Evolutionary conservation across 768 basidiomycete species (phyloP).

Genomic region (Lactarius quietus): DNA sequence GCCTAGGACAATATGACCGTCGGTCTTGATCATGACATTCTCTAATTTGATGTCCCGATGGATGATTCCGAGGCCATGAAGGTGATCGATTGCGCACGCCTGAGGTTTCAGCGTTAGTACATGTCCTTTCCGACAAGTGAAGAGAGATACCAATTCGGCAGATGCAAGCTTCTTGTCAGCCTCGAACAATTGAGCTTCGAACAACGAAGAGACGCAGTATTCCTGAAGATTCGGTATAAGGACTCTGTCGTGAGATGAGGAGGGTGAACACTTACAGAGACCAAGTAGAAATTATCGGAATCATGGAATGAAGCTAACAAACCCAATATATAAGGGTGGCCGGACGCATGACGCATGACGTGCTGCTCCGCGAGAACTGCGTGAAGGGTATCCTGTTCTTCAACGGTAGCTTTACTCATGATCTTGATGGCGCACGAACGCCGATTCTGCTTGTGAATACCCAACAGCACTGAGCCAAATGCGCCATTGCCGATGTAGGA

Average conservation of each 20-base stretch:
- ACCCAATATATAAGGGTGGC: constrained; percentile 23
- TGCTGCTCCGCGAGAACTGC: constrained; percentile 15
- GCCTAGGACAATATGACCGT: constrained; percentile 85
- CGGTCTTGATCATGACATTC: constrained; percentile 87
- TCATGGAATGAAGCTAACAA: constrained; percentile 31
- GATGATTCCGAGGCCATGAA: constrained; percentile 88
- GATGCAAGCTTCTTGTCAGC: constrained; percentile 33
- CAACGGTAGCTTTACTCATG: constrained; percentile 20
- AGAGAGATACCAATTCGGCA: constrained; percentile 35
- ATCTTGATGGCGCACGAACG: constrained; percentile 28
- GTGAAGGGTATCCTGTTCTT: constrained; percentile 5
- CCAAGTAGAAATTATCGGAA: constrained; percentile 26
- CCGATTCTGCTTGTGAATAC: constrained; percentile 19
- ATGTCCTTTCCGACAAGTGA: background rate
- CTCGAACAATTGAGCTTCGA: constrained; percentile 12
- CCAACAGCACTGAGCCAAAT: constrained; percentile 27
- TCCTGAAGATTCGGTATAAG: constrained; percentile 20
- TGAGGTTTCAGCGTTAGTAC: constrained; percentile 13
- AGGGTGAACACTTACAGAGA: constrained; percentile 26
- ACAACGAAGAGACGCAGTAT: constrained; percentile 26
- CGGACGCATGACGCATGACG: constrained; percentile 15
- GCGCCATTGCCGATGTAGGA: constrained; percentile 14
- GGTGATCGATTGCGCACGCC: constrained; percentile 69
- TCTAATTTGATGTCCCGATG: constrained; percentile 97
- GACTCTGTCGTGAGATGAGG: background rate